Percentiles rank a stretch among this genome's conserved stretches.
These are phyloP conservation scores for Microcyclosporella mali DNA, from an alignment of 2,329 filamentous ascomycete genomes.

Conservation along the genomic window DNA sequence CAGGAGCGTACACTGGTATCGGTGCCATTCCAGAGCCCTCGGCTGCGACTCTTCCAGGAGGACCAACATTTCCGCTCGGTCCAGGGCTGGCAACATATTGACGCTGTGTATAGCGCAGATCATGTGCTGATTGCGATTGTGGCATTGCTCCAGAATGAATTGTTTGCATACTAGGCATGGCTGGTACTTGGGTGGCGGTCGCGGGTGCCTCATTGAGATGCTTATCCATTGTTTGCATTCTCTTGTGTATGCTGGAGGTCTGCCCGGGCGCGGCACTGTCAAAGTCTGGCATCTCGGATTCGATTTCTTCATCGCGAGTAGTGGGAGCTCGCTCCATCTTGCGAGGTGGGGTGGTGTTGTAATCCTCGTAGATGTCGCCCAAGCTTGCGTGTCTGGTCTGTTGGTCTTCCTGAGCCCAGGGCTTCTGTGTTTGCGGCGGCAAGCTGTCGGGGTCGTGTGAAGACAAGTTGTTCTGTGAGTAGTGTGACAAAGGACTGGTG, in stretches of 20 bases:
- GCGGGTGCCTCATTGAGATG: constrained; percentile 27
- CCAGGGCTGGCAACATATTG: constrained; percentile 5
- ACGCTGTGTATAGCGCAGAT: constrained; percentile 12
- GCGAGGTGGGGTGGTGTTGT: constrained; percentile 6
- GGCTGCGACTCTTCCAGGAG: not conserved
- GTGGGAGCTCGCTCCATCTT: constrained; percentile 12
- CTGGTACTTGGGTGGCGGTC: constrained; percentile 7
- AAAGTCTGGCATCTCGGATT: constrained; percentile 59
- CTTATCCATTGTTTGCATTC: constrained; percentile 27
- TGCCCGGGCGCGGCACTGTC: constrained; percentile 39
- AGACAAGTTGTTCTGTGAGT: constrained; percentile 4
- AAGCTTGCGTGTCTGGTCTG: constrained; percentile 9
- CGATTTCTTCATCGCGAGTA: constrained; percentile 38
- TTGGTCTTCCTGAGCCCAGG: constrained; percentile 9
- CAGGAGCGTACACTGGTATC: constrained; percentile 4
- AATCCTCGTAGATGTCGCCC: constrained; percentile 18
- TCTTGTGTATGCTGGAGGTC: constrained; percentile 26
- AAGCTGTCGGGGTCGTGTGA: constrained; percentile 3
- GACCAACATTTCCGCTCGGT: constrained; percentile 1
- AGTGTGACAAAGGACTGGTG: constrained; percentile 11
- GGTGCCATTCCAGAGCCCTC: too few relatives aligned
- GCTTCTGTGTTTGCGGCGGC: constrained; percentile 7
- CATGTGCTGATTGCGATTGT: constrained; percentile 13
- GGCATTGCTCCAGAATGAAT: constrained; percentile 8
- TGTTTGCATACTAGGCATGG: constrained; percentile 4